phyloP scores from a whole-genome alignment of 441 rosid species.

The Euphorbia schlechtendalii region DNA sequence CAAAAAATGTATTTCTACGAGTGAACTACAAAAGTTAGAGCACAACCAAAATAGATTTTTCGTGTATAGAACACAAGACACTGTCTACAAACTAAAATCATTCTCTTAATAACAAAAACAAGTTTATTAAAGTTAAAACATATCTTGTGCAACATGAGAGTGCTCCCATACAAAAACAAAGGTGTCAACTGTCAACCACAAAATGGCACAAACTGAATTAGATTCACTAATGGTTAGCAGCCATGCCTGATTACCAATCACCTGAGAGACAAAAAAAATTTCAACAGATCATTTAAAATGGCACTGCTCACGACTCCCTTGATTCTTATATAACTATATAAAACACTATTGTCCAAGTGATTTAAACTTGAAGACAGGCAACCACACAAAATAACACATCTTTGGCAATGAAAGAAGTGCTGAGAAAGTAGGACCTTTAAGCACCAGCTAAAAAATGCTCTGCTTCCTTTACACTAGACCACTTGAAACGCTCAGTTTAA shows the following conservation, averaged over 20 bases:
- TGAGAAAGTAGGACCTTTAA: constrained; percentile 6
- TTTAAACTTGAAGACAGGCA: background rate
- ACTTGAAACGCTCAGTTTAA: constrained; percentile 4
- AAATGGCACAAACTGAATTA: background rate
- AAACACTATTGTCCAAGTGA: background rate
- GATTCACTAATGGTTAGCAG: background rate
- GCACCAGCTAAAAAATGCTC: background rate
- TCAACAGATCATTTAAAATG: background rate
- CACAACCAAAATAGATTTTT: too few species aligned
- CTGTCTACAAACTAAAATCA: background rate
- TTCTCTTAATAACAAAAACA: background rate
- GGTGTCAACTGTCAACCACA: background rate
- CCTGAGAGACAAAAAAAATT: background rate
- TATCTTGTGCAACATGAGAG: background rate
- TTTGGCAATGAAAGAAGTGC: constrained; percentile 1
- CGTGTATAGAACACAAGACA: background rate
- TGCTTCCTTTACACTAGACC: background rate
- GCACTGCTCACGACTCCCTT: background rate
- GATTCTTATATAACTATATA: background rate
- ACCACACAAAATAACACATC: background rate
- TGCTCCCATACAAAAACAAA: background rate
- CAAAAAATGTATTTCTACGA: too few species aligned
- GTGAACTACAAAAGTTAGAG: too few species aligned
- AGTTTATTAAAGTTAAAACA: background rate
- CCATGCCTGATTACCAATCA: background rate